These are phyloP conservation scores for Irpex sp. DNA, from an alignment of 1,284 basidiomycete genomes.

Conservation along the genomic window DNA sequence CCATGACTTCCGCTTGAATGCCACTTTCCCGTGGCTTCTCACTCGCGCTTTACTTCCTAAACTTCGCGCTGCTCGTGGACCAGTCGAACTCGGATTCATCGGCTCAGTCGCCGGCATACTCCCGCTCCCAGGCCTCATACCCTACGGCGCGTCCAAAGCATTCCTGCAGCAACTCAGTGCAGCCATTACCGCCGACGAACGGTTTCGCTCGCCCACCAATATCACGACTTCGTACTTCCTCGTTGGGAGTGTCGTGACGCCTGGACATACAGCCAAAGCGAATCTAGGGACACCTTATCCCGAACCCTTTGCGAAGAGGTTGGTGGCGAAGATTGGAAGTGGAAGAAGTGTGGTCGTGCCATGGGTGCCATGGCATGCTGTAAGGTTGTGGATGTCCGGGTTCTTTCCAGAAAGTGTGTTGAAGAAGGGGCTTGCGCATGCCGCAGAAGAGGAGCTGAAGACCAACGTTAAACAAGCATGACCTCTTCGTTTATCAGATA, in stretches of 20 bases:
- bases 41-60: constrained; percentile 9
- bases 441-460: constrained; percentile 27
- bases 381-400: constrained; percentile 4
- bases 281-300: constrained; percentile 8
- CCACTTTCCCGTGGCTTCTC: constrained; percentile 6
- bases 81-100: constrained; percentile 8
- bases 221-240: neutral
- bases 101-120: constrained; percentile 6
- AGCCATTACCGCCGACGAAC: constrained; percentile 5
- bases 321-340: constrained; percentile 13
- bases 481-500: neutral
- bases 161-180: constrained; percentile 8
- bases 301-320: constrained; percentile 9
- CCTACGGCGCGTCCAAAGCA: constrained; percentile 9
- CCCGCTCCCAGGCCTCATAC: constrained; percentile 2
- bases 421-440: constrained; percentile 1
- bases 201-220: neutral
- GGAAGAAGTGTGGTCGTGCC: constrained; percentile 8
- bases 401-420: constrained; percentile 4
- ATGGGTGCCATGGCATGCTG: constrained; percentile 10
- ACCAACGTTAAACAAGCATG: neutral
- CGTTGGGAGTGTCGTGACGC: constrained; percentile 1
- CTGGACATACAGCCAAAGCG: neutral
- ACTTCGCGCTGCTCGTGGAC: constrained; percentile 7
- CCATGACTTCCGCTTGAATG: constrained; percentile 4